phyloP scores from a whole-genome alignment of 179 eudicot genomes.

The Heliamphora pulchella region DNA sequence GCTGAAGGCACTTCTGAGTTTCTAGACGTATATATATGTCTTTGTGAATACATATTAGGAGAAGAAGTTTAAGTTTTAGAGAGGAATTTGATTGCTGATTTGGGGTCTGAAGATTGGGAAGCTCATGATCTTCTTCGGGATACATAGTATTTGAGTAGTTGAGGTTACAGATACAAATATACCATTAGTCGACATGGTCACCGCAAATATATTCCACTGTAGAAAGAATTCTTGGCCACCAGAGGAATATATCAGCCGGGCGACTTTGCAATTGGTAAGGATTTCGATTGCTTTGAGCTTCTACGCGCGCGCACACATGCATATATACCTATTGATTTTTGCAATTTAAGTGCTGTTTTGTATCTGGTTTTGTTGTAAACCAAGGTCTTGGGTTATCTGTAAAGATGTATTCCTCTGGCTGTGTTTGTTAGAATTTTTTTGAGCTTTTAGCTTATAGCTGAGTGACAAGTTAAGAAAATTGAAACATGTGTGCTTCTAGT shows the following conservation, averaged over 20 bases:
- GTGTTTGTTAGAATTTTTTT: no score
- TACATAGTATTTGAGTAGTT: background rate
- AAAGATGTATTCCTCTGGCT: background rate
- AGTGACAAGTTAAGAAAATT: no score
- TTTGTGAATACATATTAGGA: background rate
- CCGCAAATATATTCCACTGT: constrained; percentile 62
- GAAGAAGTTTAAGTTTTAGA: background rate
- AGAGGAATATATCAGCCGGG: constrained; percentile 61
- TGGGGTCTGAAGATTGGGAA: background rate
- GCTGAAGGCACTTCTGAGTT: constrained; percentile 1
- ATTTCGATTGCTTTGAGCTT: constrained; percentile 1
- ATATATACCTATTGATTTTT: background rate
- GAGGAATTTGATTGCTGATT: background rate
- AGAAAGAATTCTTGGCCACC: constrained; percentile 93
- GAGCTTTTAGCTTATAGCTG: no score
- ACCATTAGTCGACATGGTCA: constrained; percentile 44
- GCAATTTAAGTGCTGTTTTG: background rate
- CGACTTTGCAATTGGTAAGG: constrained; percentile 72
- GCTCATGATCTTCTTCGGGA: background rate
- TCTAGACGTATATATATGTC: background rate
- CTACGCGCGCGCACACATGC: no score
- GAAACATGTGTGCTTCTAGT: no score
- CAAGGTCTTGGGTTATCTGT: background rate
- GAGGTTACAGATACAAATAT: background rate
- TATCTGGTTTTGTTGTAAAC: background rate